Evolutionary conservation across 352 stramenopile species (phyloP), one percentile per base, ranked within the genome.

Genomic region (Phytophthora sp.): DNA sequence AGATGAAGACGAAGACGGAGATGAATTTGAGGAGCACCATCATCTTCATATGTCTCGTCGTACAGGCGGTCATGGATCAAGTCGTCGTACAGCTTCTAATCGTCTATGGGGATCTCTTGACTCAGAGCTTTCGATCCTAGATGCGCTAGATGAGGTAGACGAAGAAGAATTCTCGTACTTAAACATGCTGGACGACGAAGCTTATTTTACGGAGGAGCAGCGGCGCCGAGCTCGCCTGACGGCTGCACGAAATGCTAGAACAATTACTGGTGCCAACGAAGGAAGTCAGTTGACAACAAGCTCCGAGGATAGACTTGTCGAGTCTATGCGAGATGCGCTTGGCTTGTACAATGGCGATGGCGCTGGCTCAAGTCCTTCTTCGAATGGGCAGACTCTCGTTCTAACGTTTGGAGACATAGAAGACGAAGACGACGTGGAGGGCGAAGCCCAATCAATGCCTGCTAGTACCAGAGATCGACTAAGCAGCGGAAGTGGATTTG

Each of bases 131-230:
- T 86, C 81, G 8, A 76, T 82, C 18, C 58, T 89, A n/a, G 85
- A 94, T 66, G 85, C 76, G 8, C 66, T 89, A 20, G 85, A 94
- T 44, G 85, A 94, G 64, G 83, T 91, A 11, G 83, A 94, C 39
- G 85, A 94, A 73, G 82, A 94, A 12, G 83, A 94, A 30, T 94
- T 90, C 46, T 94, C 82, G 17, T 92, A 92, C 51, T 54, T 89
- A n/a, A 83, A 79, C 42, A 74, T 92, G 49, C 45, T 94, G 4
- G 81, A 92, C 12, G 84, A 92, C 24, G 87, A 95, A 48, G 61
- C 65, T 5, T 49, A 74, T 12, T 88, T 85, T 54, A 46, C 66
- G 0, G 79, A 89, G 35, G 82, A 91, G 44, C 80, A 87, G 58
- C 73, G 50, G 24, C 77, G 80, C 59, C 73, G 79, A 23, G 34